These are phyloP conservation scores for Saksenaea oblongispora DNA, from an alignment of 371 early-diverging fungal genomes.

Conservation along the genomic window DNA sequence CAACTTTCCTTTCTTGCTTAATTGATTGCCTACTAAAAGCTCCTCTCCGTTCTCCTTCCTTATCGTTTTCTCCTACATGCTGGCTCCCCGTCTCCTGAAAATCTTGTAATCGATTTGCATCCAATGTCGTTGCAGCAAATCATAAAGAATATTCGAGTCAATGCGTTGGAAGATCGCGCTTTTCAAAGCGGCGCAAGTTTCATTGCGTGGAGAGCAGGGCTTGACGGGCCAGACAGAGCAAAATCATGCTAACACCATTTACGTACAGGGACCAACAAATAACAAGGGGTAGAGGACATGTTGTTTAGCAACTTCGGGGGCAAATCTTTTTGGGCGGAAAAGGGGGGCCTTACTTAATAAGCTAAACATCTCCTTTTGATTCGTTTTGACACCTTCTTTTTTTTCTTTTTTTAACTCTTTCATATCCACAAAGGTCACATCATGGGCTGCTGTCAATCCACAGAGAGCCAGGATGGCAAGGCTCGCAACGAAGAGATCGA, in stretches of 20 bases:
- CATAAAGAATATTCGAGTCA: background rate
- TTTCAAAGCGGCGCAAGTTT: too few species aligned
- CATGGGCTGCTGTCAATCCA: conserved; percentile 92
- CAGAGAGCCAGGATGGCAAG: conserved; percentile 80
- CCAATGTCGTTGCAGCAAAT: background rate
- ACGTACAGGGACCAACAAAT: conserved; percentile 1
- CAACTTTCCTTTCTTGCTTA: conserved; percentile 2
- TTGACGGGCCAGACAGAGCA: background rate
- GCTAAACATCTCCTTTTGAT: conserved; percentile 3
- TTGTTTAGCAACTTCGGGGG: conserved; percentile 4
- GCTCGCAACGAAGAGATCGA: conserved; percentile 89
- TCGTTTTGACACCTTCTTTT: background rate
- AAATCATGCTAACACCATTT: background rate
- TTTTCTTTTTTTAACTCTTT: conserved; percentile 1
- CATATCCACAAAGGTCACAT: background rate
- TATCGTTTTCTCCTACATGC: conserved; percentile 3
- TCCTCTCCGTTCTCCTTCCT: conserved; percentile 5
- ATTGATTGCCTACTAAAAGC: background rate
- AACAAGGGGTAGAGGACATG: background rate
- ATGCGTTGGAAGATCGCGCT: too few species aligned
- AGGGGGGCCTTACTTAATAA: background rate
- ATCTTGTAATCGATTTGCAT: background rate
- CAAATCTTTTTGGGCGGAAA: conserved; percentile 2
- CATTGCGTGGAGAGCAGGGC: background rate
- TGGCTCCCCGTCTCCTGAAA: background rate